Percentiles rank a stretch among this genome's conserved stretches.
phyloP scores from a whole-genome alignment of 2,329 filamentous ascomycete genomes.

The Fusarium sp. region DNA sequence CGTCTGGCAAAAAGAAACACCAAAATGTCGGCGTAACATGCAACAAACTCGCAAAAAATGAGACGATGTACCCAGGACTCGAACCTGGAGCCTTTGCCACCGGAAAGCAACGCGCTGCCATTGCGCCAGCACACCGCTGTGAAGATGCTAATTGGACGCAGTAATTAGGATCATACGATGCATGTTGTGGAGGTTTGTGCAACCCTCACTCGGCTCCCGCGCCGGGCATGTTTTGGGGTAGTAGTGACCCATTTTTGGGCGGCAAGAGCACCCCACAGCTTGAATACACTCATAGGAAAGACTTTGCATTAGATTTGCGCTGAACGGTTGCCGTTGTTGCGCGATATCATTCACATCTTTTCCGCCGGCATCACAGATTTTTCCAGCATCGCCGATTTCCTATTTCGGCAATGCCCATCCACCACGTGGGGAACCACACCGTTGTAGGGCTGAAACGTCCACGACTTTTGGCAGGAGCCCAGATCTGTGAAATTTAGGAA shows the following conservation, averaged over 20 bases:
- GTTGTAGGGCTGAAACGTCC: neutral
- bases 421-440: neutral
- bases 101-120: conserved; percentile 50
- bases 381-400: neutral
- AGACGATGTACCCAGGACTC: conserved; percentile 47
- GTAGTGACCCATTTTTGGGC: neutral
- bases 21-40: neutral
- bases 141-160: fast-evolving
- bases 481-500: neutral
- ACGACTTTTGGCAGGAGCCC: neutral
- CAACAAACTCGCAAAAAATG: neutral
- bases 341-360: neutral
- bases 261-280: neutral
- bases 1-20: neutral
- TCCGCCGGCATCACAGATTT: neutral
- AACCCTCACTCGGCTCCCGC: neutral
- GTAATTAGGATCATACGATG: neutral
- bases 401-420: neutral
- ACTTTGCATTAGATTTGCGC: too few species aligned
- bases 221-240: neutral
- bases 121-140: conserved; percentile 32
- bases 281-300: neutral
- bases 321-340: neutral
- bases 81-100: conserved; percentile 52
- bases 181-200: neutral